Evolutionary conservation across 2,329 filamentous ascomycete genomes (phyloP).

Genomic region (Trichoderma aggressivum): DNA sequence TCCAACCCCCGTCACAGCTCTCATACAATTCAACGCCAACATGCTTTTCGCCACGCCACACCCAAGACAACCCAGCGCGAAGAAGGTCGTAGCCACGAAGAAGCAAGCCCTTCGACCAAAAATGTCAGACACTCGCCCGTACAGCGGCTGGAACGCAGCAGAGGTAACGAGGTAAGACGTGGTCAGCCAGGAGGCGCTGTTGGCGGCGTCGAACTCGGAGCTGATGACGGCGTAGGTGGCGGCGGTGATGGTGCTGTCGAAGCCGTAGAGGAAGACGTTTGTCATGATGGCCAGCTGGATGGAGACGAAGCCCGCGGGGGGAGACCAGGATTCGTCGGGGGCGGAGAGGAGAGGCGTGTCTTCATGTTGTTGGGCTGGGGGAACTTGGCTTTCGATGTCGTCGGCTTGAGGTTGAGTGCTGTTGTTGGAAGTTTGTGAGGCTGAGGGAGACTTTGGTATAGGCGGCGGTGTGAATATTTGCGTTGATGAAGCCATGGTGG

Average conservation of each 20-base stretch:
- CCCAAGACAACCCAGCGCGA: conserved; percentile 61
- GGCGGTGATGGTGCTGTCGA: conserved; percentile 71
- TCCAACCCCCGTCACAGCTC: conserved; percentile 65
- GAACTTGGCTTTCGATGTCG: not conserved
- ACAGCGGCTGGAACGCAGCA: conserved; percentile 69
- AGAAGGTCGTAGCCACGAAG: conserved; percentile 60
- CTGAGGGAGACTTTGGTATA: not conserved
- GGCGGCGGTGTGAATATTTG: not conserved
- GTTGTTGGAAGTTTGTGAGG: not conserved
- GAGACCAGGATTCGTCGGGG: conserved; percentile 39
- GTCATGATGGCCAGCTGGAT: conserved; percentile 56
- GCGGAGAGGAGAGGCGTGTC: conserved; percentile 24
- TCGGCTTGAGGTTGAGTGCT: not conserved
- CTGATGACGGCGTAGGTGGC: conserved; percentile 71
- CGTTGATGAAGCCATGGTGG: not conserved
- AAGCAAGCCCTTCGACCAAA: conserved; percentile 62
- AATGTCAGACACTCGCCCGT: conserved; percentile 68
- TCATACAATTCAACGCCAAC: conserved; percentile 58
- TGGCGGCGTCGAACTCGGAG: conserved; percentile 69
- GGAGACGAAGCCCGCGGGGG: conserved; percentile 52
- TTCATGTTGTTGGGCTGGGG: not conserved
- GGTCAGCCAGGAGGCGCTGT: conserved; percentile 71
- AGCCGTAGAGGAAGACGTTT: conserved; percentile 63
- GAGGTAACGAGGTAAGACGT: conserved; percentile 70
- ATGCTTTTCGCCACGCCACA: conserved; percentile 60